Conservation (phyloP, 202 grass and related monocot genomes). For the Schoenoplectus tabernaemontani region DNA sequence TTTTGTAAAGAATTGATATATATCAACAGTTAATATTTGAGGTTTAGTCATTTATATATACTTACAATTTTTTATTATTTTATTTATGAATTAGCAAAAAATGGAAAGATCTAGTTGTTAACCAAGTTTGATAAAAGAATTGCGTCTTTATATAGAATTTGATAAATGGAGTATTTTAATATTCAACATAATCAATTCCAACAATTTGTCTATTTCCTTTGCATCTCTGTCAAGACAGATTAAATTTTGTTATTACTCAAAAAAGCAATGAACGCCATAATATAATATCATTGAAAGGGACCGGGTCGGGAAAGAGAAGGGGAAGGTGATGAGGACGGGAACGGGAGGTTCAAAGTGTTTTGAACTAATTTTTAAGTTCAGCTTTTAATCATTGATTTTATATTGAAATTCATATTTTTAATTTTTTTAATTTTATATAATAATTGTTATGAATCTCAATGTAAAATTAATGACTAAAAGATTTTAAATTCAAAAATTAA, state of each 20-base stretch:
- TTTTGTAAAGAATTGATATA: no score
- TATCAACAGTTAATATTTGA: not conserved
- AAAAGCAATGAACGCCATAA: not conserved
- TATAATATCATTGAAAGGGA: not conserved
- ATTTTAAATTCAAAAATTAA: no score
- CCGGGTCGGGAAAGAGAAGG: not conserved
- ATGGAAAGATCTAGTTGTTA: no score
- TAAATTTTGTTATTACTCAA: not conserved
- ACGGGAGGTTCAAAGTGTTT: not conserved
- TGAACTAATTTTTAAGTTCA: no score
- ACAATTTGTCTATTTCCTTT: no score
- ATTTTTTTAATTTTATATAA: no score
- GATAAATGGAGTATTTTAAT: not conserved
- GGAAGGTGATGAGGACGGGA: no score
- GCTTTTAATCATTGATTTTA: no score
- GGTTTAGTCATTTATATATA: not conserved
- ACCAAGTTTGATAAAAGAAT: not conserved
- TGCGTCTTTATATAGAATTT: not conserved
- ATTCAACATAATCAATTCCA: not conserved
- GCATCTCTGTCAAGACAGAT: not conserved
- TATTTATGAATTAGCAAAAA: not conserved
- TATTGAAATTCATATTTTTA: no score
- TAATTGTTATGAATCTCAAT: no score
- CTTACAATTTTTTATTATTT: not conserved
- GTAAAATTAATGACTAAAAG: no score